Conservation (phyloP, 2,329 filamentous ascomycete species). For the Fusarium sp. region DNA sequence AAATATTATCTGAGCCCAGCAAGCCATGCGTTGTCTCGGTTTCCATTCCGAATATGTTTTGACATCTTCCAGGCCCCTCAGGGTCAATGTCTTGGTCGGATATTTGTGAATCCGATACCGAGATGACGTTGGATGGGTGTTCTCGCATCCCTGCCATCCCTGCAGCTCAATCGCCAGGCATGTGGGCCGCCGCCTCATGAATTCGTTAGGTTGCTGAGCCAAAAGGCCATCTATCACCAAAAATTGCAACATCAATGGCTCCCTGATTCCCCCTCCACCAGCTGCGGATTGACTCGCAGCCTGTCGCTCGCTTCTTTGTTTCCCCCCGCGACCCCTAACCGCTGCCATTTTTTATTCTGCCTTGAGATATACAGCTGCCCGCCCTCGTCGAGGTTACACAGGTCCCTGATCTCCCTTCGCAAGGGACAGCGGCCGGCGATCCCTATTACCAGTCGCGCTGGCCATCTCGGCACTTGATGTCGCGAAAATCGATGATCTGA, state of each 20-base stretch:
- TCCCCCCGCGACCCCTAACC: not conserved
- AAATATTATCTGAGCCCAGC: too few relatives aligned
- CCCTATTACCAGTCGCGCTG: constrained; percentile 17
- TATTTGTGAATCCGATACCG: constrained; percentile 45
- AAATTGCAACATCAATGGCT: constrained; percentile 31
- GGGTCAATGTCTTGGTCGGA: constrained; percentile 31
- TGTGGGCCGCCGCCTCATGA: constrained; percentile 45
- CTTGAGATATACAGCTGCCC: constrained; percentile 5
- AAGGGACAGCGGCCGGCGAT: constrained; percentile 22
- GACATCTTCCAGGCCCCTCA: not conserved
- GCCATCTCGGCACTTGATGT: constrained; percentile 1
- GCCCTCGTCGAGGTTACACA: constrained; percentile 29
- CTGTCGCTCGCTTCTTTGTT: constrained; percentile 35
- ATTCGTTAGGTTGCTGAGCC: constrained; percentile 31
- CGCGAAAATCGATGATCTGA: constrained; percentile 6
- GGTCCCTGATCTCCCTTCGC: constrained; percentile 12
- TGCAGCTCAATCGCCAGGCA: constrained; percentile 32
- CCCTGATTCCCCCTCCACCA: constrained; percentile 20
- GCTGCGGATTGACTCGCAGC: constrained; percentile 16
- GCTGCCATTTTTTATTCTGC: not conserved
- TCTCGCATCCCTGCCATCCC: constrained; percentile 26
- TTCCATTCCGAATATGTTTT: constrained; percentile 5
- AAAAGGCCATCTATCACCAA: constrained; percentile 47
- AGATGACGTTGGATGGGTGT: constrained; percentile 44
- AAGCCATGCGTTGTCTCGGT: not conserved